Conservation (phyloP, 768 basidiomycete genomes). For the Coprinopsis cinerea region DNA sequence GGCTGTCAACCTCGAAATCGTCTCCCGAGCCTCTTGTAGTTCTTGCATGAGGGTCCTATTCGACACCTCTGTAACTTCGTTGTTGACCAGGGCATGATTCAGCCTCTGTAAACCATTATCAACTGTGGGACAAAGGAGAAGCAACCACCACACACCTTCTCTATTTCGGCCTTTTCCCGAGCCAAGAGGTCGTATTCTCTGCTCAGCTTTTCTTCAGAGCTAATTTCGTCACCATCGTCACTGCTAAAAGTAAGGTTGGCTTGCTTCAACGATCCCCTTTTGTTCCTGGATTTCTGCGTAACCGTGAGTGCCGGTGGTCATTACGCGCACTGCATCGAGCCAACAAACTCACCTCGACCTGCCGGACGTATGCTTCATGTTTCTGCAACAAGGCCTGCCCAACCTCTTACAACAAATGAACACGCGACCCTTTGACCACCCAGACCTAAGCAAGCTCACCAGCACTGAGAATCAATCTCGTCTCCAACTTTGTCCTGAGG, state of each 20-base stretch:
- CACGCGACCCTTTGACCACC: too few species aligned
- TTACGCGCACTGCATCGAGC: not conserved
- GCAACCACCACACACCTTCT: slow-evolving; percentile 40
- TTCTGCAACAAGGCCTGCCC: slow-evolving; percentile 83
- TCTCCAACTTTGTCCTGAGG: slow-evolving; percentile 68
- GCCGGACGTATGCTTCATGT: slow-evolving; percentile 81
- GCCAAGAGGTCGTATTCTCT: slow-evolving; percentile 27
- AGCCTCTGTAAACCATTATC: slow-evolving; percentile 48
- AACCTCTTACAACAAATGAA: slow-evolving; percentile 53
- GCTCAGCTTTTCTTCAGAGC: slow-evolving; percentile 27
- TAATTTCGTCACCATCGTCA: slow-evolving; percentile 19
- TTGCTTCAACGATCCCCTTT: slow-evolving; percentile 18
- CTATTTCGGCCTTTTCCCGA: slow-evolving; percentile 55
- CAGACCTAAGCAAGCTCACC: slow-evolving; percentile 36
- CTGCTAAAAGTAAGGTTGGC: slow-evolving; percentile 2
- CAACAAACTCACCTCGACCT: slow-evolving; percentile 49
- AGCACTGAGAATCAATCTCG: slow-evolving; percentile 75
- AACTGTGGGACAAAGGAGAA: slow-evolving; percentile 4
- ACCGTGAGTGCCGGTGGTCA: slow-evolving; percentile 8
- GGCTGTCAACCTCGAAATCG: slow-evolving; percentile 60
- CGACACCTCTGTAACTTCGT: slow-evolving; percentile 74
- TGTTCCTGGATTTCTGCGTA: slow-evolving; percentile 15
- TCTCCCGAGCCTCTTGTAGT: slow-evolving; percentile 64
- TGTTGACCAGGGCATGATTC: slow-evolving; percentile 73
- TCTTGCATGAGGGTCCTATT: slow-evolving; percentile 70